Evolutionary conservation across 306 rosid genomes (phyloP).

Genomic region (Comarum palustre): DNA sequence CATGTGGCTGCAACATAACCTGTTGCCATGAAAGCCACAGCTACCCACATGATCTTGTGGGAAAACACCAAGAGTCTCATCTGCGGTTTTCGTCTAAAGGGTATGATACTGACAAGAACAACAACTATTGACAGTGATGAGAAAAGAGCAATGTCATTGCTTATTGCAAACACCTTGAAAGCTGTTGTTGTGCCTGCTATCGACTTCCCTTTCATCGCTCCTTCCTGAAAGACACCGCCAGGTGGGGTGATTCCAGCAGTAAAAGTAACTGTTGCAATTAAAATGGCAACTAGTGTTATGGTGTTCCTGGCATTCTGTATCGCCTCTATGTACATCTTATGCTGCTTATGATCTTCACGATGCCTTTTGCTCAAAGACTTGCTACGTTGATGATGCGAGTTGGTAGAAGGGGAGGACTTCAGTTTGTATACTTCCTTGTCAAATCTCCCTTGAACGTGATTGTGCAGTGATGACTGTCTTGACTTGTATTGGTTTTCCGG

Average conservation of each 20-base stretch:
- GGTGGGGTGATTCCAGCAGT: constrained; percentile 64
- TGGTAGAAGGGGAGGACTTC: constrained; percentile 25
- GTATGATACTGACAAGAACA: constrained; percentile 69
- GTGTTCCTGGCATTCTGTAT: constrained; percentile 71
- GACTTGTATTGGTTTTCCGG: constrained; percentile 26
- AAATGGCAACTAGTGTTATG: constrained; percentile 48
- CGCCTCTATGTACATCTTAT: constrained; percentile 58
- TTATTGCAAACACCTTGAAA: constrained; percentile 55
- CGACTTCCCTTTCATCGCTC: constrained; percentile 45
- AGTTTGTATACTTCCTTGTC: constrained; percentile 30
- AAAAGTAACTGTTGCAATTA: constrained; percentile 69
- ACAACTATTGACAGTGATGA: constrained; percentile 58
- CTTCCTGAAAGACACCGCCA: constrained; percentile 53
- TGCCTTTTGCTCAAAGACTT: constrained; percentile 31
- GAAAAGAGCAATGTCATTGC: constrained; percentile 55
- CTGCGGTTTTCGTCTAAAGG: constrained; percentile 47
- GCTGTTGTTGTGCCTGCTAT: constrained; percentile 35
- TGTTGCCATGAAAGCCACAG: constrained; percentile 61
- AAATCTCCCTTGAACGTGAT: constrained; percentile 24
- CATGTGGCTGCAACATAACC: constrained; percentile 61
- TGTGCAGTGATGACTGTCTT: constrained; percentile 31
- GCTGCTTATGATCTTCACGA: constrained; percentile 20
- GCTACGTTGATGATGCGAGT: constrained; percentile 12
- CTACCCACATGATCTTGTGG: constrained; percentile 68
- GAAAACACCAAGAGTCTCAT: constrained; percentile 39